phyloP scores from a whole-genome alignment of 2,329 filamentous ascomycete species.

The Polychaeton citri region DNA sequence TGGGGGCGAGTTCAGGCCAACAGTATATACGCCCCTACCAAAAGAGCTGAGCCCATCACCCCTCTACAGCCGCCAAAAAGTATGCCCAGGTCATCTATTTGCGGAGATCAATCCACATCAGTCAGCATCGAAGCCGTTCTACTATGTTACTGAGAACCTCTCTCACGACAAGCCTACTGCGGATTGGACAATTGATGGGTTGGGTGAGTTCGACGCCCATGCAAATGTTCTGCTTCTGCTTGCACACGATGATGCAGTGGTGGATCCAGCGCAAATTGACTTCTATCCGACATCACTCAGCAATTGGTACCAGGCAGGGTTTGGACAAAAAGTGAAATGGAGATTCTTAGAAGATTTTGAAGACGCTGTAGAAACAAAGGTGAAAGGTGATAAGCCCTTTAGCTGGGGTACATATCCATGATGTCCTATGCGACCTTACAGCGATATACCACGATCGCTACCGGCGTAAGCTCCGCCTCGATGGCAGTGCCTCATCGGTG shows the following conservation, averaged over 20 bases:
- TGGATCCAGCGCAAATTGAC: slow-evolving; percentile 25
- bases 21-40: slow-evolving; percentile 26
- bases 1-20: slow-evolving; percentile 33
- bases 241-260: slow-evolving; percentile 34
- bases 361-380: slow-evolving; percentile 17
- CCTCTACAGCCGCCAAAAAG: slow-evolving; percentile 13
- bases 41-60: slow-evolving; percentile 26
- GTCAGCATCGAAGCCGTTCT: slow-evolving; percentile 18
- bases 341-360: slow-evolving; percentile 38
- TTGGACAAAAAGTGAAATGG: slow-evolving; percentile 34
- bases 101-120: slow-evolving; percentile 21
- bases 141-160: slow-evolving; percentile 11
- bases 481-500: too few relatives aligned
- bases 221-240: slow-evolving; percentile 33
- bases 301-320: slow-evolving; percentile 32
- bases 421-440: too few relatives aligned
- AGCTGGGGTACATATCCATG: too few relatives aligned
- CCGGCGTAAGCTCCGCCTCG: too few relatives aligned
- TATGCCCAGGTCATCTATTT: slow-evolving; percentile 30
- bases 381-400: not conserved
- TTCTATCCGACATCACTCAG: slow-evolving; percentile 39
- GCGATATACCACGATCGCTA: too few relatives aligned
- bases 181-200: slow-evolving; percentile 28
- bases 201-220: slow-evolving; percentile 33
- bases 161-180: slow-evolving; percentile 20